These are phyloP conservation scores for Globisporangium echinulatum DNA, from an alignment of 352 stramenopile genomes.

Conservation along the genomic window DNA sequence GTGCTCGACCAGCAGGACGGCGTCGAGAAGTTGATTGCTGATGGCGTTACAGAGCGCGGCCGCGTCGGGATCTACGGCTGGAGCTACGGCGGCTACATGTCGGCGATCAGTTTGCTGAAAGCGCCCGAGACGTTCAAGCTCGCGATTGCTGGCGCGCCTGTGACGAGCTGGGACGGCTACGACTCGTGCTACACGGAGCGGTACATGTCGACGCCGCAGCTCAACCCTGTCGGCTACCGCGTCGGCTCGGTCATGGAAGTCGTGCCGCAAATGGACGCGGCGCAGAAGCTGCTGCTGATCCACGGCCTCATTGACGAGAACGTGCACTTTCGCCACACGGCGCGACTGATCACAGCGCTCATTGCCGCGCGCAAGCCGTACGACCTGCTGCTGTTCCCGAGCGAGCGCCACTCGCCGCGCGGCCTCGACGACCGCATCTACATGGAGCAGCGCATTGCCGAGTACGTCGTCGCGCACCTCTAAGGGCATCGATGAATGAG, in stretches of 20 bases:
- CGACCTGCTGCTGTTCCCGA: constrained; percentile 94
- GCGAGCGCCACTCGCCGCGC: constrained; percentile 94
- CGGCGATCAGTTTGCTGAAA: constrained; percentile 94
- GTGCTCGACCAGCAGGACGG: constrained; percentile 83
- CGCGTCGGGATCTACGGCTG: constrained; percentile 96
- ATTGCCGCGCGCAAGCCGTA: constrained; percentile 94
- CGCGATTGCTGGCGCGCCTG: constrained; percentile 93
- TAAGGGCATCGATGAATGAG: constrained; percentile 18
- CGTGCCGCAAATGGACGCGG: constrained; percentile 85
- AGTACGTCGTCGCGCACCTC: constrained; percentile 77
- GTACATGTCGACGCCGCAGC: constrained; percentile 94
- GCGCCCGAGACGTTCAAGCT: constrained; percentile 94
- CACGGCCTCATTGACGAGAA: constrained; percentile 98
- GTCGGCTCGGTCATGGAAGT: constrained; percentile 91
- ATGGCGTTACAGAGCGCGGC: constrained; percentile 86
- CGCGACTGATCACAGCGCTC: constrained; percentile 94
- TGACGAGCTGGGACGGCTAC: constrained; percentile 98
- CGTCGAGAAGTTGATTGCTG: constrained; percentile 67
- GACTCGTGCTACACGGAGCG: constrained; percentile 98
- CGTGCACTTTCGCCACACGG: constrained; percentile 97
- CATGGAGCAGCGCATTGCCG: constrained; percentile 92
- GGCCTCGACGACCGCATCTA: constrained; percentile 91
- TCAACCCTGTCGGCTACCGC: constrained; percentile 90
- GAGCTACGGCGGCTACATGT: constrained; percentile 98
- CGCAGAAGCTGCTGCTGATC: constrained; percentile 91